Conservation (phyloP, 345 rosid species). For the Diplotaxis tenuifolia region DNA sequence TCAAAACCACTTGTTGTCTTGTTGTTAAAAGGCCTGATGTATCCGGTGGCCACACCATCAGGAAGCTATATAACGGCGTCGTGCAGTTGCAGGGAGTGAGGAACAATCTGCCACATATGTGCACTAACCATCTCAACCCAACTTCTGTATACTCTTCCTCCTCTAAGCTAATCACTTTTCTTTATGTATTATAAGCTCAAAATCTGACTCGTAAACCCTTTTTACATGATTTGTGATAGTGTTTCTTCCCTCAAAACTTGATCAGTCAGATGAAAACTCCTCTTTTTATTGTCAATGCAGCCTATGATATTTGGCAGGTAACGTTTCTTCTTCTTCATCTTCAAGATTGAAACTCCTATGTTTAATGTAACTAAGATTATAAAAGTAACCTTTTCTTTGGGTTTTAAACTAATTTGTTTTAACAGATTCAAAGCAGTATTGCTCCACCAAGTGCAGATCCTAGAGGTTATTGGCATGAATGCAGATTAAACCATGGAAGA, state of each 20-base stretch:
- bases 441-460: conserved; percentile 95
- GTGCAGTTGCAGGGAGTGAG: conserved; percentile 76
- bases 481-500: conserved; percentile 74
- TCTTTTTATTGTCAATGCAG: conserved; percentile 81
- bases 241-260: conserved; percentile 95
- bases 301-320: conserved; percentile 99
- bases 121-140: conserved; percentile 79
- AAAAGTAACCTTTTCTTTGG: no score
- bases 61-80: conserved; percentile 66
- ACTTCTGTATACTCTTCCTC: conserved; percentile 55
- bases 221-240: conserved; percentile 41
- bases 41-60: conserved; percentile 78
- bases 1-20: conserved; percentile 16
- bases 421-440: conserved; percentile 84
- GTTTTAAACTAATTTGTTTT: background rate
- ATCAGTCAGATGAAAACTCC: conserved; percentile 73
- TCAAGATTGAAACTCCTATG: background rate
- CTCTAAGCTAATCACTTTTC: background rate
- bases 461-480: conserved; percentile 78
- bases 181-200: background rate
- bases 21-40: conserved; percentile 59
- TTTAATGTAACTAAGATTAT: background rate
- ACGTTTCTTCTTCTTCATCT: background rate
- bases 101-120: conserved; percentile 60
- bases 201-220: background rate